Base-by-base conservation (phyloP, 192 early-diverging fungal genomes). In the Cetraspora pellucida region DNA sequence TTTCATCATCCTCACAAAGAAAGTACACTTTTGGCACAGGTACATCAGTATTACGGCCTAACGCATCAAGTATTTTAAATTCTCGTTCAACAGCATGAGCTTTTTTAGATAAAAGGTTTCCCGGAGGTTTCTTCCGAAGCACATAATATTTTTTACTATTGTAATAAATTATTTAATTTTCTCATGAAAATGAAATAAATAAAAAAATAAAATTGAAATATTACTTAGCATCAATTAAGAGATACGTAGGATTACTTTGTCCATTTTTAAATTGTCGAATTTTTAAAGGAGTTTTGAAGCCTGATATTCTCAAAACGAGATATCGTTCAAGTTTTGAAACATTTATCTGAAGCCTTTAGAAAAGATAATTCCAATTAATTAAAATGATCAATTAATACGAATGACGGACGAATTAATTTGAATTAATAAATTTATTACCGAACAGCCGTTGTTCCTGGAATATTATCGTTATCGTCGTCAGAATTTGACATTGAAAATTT, bases 51-150 rank as follows among this genome's bases (percentile, higher is more conserved):
- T 92, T 79, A 47, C 79, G 73, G 58, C 89, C 88, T 27, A 98
- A 88, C 7, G 94, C 95, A 66, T 88, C 77, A 30, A 98, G 85
- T 14, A 97, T 86, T 30, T 88, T 82, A 83, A 86, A 96, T 82
- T 98, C 95, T 59, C 97, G 87, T 77, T 98, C 97, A 66, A 98
- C 91, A 1, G 94, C 94, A 69, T 98, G 97, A 1, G 95, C 95
- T 0, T 92, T 96, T 47, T 88, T 89, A 13, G 93, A 94, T 14
- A 98, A 57, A 17, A 98, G 85, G 11, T 87, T 71, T 13, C 97
- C 97, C 14, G 93, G 91, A 1, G 95, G 97, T 82, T 97, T 97
- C 86, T 97, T 97, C 74, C 95, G 90, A 54, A 98, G 84, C 47
- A 96, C 95, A 78, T 90, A 95, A 28, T 82, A 82, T 31, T 80